A percentile compares a stretch with the other conserved stretches of the same genome.
Conservation (phyloP, 257 asterid species). For the Ballota nigra region DNA sequence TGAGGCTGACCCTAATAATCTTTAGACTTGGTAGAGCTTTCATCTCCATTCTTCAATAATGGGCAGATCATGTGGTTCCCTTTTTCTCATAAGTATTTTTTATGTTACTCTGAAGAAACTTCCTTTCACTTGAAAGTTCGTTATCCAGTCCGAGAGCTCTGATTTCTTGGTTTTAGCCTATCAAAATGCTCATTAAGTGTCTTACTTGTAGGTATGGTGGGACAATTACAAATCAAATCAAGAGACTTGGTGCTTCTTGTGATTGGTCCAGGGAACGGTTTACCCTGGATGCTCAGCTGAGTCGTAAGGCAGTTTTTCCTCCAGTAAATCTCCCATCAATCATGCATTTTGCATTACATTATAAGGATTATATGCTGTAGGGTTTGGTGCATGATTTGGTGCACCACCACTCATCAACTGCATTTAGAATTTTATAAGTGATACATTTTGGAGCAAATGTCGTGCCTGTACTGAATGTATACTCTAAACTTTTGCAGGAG, state of each 20-base stretch:
- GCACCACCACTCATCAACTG: constrained; percentile 7
- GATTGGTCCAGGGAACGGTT: constrained; percentile 96
- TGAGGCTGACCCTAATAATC: not conserved
- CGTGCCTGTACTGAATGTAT: constrained; percentile 13
- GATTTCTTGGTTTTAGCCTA: constrained; percentile 13
- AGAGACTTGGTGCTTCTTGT: constrained; percentile 99
- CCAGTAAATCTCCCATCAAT: constrained; percentile 45
- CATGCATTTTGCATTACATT: constrained; percentile 28
- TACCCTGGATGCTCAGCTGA: constrained; percentile 92
- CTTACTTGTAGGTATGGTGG: constrained; percentile 83
- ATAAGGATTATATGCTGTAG: constrained; percentile 10
- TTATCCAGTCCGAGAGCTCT: constrained; percentile 13
- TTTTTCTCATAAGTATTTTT: constrained; percentile 2
- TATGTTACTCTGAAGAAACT: constrained; percentile 8
- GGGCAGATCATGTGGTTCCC: constrained; percentile 10
- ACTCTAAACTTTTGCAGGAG: constrained; percentile 56
- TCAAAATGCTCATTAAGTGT: constrained; percentile 28
- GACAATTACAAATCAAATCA: constrained; percentile 91
- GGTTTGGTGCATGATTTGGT: constrained; percentile 18
- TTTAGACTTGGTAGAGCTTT: constrained; percentile 8
- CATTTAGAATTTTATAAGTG: constrained; percentile 9
- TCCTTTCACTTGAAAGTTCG: constrained; percentile 13
- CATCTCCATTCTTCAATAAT: not conserved
- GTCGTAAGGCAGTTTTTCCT: constrained; percentile 74
- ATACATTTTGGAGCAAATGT: constrained; percentile 10